Base-by-base conservation (phyloP, 2,329 filamentous ascomycete species). In the Bipolaris cookei region DNA sequence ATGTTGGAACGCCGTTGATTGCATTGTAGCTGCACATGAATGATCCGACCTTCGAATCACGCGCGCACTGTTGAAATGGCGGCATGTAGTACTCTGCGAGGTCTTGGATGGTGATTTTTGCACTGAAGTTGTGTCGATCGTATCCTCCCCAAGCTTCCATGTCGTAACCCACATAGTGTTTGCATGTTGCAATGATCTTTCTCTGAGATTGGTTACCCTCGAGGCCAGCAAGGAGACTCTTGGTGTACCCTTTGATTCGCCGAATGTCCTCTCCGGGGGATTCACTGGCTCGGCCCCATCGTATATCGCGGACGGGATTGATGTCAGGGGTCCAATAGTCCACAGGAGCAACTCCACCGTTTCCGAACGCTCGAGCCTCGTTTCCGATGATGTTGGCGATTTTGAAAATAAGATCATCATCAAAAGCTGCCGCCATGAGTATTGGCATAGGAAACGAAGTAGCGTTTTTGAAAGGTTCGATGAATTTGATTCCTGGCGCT, bases 401-500 rank as follows among this genome's bases (percentile, higher is more conserved):
- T 5, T 81, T 76, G 18, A 80, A 70, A 60, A 90, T 83, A 30
- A 90, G 73, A 0, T 81, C 81, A 61, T 88, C 86, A 60, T 90
- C 86, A 61, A 90, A 87, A 0, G 87, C 82, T 0, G 87, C 86
- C 20, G 83, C 83, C 64, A 87, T 82, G 1, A 83, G 73, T 49
- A 90, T 87, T 0, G 87, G 87, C 68, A 84, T 82, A 0, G 88
- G 86, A 66, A 90, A 90, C 0, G 84, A 86, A 0, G 88, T 90
- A 0, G 87, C 84, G 67, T 83, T 84, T 59, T 79, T 83, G 68
- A 82, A 90, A 10, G 82, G 74, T 2, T 82, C 83, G 11, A 75
- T 76, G 70, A 86, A 87, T 28, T 81, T 78, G 5, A 84, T 83
- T 0, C 85, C 86, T 0, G 82, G 82, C 18, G 80, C 81, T 3